A percentile compares a stretch with the other conserved stretches of the same genome.
Conservation (phyloP, 495 filamentous ascomycete species). For the Penicillium arizonense region DNA sequence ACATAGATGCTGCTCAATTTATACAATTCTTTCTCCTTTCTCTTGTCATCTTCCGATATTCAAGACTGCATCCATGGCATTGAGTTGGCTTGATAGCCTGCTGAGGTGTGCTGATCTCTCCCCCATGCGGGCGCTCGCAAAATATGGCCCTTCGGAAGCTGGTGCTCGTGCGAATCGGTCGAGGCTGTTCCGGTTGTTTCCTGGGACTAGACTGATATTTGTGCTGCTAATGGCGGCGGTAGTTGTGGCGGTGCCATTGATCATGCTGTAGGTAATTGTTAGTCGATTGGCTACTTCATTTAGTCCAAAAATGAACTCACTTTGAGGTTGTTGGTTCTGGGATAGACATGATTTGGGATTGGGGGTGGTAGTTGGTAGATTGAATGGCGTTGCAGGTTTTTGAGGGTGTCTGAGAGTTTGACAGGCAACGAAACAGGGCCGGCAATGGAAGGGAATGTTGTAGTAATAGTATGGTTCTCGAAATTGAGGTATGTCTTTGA, state of each 20-base stretch:
- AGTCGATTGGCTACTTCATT: not conserved
- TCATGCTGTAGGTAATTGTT: conserved; percentile 9
- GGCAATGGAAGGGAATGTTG: not conserved
- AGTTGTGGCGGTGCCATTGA: conserved; percentile 13
- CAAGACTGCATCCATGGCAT: conserved; percentile 35
- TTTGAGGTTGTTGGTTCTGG: conserved; percentile 11
- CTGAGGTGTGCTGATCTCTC: conserved; percentile 34
- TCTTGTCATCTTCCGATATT: conserved; percentile 12
- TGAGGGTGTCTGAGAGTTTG: not conserved
- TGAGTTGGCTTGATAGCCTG: conserved; percentile 34
- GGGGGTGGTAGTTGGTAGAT: not conserved
- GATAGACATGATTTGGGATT: conserved; percentile 17
- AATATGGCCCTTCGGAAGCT: conserved; percentile 40
- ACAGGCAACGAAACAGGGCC: not conserved
- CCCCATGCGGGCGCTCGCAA: conserved; percentile 31
- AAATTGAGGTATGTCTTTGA: not conserved
- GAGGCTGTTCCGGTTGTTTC: conserved; percentile 22
- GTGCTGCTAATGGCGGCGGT: conserved; percentile 26
- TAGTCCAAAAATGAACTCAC: conserved; percentile 5
- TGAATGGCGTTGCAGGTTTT: not conserved
- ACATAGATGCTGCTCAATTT: conserved; percentile 19
- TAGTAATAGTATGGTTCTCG: not conserved
- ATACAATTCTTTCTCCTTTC: conserved; percentile 15
- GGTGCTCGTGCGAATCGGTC: conserved; percentile 34
- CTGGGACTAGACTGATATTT: conserved; percentile 33